These are phyloP conservation scores for Nasturtium officinale DNA, from an alignment of 345 rosid species.

Conservation along the genomic window DNA sequence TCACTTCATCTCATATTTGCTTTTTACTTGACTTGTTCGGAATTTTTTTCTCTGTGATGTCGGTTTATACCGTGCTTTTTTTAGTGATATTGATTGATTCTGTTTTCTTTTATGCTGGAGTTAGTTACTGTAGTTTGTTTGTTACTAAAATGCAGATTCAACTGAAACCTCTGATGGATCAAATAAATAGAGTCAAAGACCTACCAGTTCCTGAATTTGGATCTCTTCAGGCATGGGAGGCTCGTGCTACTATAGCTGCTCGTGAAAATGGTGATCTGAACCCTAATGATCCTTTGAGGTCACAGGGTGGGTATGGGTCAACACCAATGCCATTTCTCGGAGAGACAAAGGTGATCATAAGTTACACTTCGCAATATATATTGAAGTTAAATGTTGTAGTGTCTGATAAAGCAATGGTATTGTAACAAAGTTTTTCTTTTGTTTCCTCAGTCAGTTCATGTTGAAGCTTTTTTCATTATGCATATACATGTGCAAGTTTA, in stretches of 20 bases:
- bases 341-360: conserved; percentile 67
- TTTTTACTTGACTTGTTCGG: background rate
- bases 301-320: conserved; percentile 75
- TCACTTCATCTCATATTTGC: background rate
- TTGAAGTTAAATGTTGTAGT: conserved; percentile 21
- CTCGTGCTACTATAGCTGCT: conserved; percentile 72
- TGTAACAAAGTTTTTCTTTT: background rate
- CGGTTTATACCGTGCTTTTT: conserved; percentile 10
- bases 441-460: background rate
- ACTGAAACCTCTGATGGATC: conserved; percentile 72
- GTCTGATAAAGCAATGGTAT: conserved; percentile 9
- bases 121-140: conserved; percentile 1
- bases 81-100: conserved; percentile 2
- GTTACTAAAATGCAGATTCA: conserved; percentile 62
- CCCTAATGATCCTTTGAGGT: conserved; percentile 75
- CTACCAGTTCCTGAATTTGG: conserved; percentile 77
- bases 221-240: conserved; percentile 84
- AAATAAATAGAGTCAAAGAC: conserved; percentile 81
- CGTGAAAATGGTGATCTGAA: conserved; percentile 66
- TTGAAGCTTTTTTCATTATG: background rate
- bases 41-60: conserved; percentile 1
- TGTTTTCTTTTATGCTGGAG: background rate
- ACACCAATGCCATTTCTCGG: conserved; percentile 92
- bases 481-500: background rate
- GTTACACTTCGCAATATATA: conserved; percentile 19